A percentile compares a stretch with the other conserved stretches of the same genome.
Conservation (phyloP, 108 stramenopile genomes). For the Conticribra weissflogii region DNA sequence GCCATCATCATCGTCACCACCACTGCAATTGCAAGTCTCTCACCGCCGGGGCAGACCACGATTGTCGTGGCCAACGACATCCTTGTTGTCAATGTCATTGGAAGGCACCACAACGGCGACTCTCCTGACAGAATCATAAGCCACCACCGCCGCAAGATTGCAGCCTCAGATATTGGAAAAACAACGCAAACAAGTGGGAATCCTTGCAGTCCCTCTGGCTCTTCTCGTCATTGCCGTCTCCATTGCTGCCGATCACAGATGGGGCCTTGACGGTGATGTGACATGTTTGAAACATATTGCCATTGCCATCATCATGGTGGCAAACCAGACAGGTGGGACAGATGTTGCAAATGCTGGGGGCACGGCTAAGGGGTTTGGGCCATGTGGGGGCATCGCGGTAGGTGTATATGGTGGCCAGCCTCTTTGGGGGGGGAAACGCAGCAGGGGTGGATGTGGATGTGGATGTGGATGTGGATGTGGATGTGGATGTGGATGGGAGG, state of each 20-base stretch:
- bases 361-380: constrained; percentile 64
- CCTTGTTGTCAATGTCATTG: not conserved
- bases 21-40: not conserved
- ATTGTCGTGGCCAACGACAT: no score
- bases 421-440: constrained; percentile 2
- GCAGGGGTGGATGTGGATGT: no score
- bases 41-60: no score
- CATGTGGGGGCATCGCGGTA: constrained; percentile 67
- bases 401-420: constrained; percentile 61
- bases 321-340: no score
- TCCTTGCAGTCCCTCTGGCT: constrained; percentile 50
- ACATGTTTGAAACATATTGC: constrained; percentile 34
- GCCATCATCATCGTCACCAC: not conserved
- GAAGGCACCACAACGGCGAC: constrained; percentile 66
- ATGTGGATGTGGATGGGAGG: no score
- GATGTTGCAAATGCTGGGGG: constrained; percentile 36
- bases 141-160: constrained; percentile 63
- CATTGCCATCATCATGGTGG: no score
- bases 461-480: no score
- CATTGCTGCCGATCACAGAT: constrained; percentile 30
- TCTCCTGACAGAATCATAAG: constrained; percentile 63
- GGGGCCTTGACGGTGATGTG: constrained; percentile 65
- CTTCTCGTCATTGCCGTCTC: constrained; percentile 24
- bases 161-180: constrained; percentile 55
- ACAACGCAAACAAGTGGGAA: constrained; percentile 55